Conservation (phyloP, 306 rosid species). For the Quercus bicolor region DNA sequence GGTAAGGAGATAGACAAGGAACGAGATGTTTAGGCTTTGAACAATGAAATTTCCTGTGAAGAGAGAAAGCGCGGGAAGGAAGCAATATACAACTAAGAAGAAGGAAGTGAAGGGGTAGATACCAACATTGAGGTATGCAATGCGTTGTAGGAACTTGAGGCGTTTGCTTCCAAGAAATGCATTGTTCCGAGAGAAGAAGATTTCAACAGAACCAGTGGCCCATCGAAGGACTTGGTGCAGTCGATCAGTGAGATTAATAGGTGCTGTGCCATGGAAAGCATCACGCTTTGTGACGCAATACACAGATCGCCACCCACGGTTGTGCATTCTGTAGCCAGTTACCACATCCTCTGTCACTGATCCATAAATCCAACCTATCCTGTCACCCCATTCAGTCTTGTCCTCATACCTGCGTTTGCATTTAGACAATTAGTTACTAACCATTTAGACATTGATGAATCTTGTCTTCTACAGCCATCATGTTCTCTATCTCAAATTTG, state of each 20-base stretch:
- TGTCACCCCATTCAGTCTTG: conserved; percentile 85
- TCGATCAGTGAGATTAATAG: conserved; percentile 78
- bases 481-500: background rate
- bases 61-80: conserved; percentile 71
- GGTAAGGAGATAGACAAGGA: conserved; percentile 50
- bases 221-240: conserved; percentile 82
- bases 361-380: conserved; percentile 88
- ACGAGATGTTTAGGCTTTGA: conserved; percentile 45
- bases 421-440: background rate
- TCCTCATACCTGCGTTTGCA: conserved; percentile 60
- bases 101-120: conserved; percentile 83
- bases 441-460: background rate
- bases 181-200: conserved; percentile 78
- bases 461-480: background rate
- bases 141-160: conserved; percentile 71
- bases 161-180: conserved; percentile 69
- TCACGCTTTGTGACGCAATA: conserved; percentile 83
- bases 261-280: conserved; percentile 81
- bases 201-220: conserved; percentile 91
- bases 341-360: conserved; percentile 87
- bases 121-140: conserved; percentile 75
- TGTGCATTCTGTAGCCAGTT: conserved; percentile 90
- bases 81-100: conserved; percentile 61
- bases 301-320: conserved; percentile 84
- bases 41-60: conserved; percentile 76